Conservation (phyloP, 306 rosid genomes). For the Phaseolus lunatus region DNA sequence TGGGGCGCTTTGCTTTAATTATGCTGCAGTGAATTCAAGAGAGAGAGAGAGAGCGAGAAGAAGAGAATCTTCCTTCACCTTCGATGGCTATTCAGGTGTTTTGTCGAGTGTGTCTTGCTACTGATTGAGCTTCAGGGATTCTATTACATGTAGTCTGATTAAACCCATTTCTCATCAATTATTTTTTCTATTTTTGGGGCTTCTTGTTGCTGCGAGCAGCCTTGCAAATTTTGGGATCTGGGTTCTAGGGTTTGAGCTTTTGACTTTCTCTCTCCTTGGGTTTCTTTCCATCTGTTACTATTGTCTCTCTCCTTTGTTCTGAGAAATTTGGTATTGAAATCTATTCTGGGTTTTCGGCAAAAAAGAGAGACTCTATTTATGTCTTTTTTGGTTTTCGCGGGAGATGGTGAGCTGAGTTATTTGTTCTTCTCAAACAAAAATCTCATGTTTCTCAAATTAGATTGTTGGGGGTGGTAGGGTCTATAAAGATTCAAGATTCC, state of each 20-base stretch:
- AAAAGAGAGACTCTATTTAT: not conserved
- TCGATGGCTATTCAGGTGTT: constrained; percentile 51
- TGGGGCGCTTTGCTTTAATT: constrained; percentile 54
- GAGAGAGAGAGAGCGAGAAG: constrained; percentile 35
- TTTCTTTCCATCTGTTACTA: constrained; percentile 32
- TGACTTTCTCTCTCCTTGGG: constrained; percentile 50
- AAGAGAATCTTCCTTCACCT: constrained; percentile 28
- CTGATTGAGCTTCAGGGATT: constrained; percentile 25
- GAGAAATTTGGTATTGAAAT: constrained; percentile 39
- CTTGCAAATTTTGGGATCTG: constrained; percentile 75
- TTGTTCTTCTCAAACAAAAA: not conserved
- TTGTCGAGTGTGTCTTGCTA: constrained; percentile 43
- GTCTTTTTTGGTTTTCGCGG: constrained; percentile 34
- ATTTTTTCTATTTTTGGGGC: constrained; percentile 4
- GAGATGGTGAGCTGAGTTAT: constrained; percentile 35
- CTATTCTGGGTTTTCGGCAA: constrained; percentile 31
- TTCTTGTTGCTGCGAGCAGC: constrained; percentile 37
- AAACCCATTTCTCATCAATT: constrained; percentile 38
- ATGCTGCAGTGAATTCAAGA: constrained; percentile 42
- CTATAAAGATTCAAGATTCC: constrained; percentile 40
- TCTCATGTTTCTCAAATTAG: constrained; percentile 36
- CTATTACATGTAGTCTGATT: constrained; percentile 38
- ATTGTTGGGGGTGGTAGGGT: constrained; percentile 39
- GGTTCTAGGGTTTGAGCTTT: constrained; percentile 67
- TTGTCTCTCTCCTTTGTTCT: constrained; percentile 33